Conservation (phyloP, 2,329 filamentous ascomycete genomes). For the Aspergillus uvarum region DNA sequence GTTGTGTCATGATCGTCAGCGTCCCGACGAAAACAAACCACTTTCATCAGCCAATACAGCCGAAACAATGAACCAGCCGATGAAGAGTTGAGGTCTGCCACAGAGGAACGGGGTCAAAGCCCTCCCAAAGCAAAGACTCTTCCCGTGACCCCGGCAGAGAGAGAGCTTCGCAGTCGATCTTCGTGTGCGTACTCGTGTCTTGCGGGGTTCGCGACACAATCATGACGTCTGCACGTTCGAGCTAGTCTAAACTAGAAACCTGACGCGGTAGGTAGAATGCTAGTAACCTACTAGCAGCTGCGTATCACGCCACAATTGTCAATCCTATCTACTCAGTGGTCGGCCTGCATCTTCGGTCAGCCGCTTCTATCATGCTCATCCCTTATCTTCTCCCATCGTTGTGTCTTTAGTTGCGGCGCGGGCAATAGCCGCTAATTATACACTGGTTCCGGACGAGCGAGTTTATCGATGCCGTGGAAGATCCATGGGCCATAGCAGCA, state of each 20-base stretch:
- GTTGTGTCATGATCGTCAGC: not conserved
- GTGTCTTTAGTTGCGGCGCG: not conserved
- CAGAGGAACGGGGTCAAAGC: not conserved
- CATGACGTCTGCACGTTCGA: constrained; percentile 7
- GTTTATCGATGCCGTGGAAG: not conserved
- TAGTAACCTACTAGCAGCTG: not conserved
- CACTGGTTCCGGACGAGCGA: not conserved
- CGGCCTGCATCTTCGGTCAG: not conserved
- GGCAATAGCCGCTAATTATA: not conserved
- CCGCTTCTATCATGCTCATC: not conserved
- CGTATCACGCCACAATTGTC: constrained; percentile 1
- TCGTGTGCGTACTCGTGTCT: constrained; percentile 3
- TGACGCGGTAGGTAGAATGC: not conserved
- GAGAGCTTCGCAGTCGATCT: not conserved
- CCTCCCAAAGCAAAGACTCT: not conserved
- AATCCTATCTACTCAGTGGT: not conserved
- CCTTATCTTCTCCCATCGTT: not conserved
- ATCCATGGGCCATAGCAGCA: not conserved
- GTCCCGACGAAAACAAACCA: not conserved
- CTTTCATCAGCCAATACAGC: not conserved
- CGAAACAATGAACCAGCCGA: not conserved
- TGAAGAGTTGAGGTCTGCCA: too few relatives aligned
- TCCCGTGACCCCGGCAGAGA: not conserved
- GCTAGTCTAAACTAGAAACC: not conserved
- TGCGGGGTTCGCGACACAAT: constrained; percentile 1